Conservation (phyloP, 257 asterid genomes). For the Coffea eugenioides region DNA sequence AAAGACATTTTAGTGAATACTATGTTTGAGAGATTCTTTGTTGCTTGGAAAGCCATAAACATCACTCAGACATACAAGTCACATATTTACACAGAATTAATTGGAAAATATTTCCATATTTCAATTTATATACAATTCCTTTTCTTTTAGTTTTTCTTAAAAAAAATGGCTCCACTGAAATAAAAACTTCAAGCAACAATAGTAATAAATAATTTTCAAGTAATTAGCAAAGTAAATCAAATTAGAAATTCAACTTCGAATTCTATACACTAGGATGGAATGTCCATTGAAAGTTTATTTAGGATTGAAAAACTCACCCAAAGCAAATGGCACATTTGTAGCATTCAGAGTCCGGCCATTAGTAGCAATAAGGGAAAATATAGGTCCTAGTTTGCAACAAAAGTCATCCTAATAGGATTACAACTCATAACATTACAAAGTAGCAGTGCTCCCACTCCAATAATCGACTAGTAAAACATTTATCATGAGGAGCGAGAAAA, state of each 20-base stretch:
- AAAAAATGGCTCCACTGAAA: too few relatives aligned
- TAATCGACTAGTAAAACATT: neutral
- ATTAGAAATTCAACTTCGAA: neutral
- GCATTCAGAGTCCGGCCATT: too few relatives aligned
- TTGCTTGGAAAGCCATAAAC: neutral
- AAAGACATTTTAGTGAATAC: too few relatives aligned
- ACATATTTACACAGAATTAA: too few relatives aligned
- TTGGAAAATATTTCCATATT: too few relatives aligned
- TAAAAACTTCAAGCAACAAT: too few relatives aligned
- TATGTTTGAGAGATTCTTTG: too few relatives aligned
- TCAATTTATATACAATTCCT: too few relatives aligned
- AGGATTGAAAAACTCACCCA: neutral
- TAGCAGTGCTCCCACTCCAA: neutral
- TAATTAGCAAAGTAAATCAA: neutral
- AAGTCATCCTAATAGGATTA: neutral
- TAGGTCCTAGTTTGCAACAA: neutral
- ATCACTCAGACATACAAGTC: neutral
- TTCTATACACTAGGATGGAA: neutral
- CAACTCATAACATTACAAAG: neutral
- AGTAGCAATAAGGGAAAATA: neutral
- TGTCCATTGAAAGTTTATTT: too few relatives aligned
- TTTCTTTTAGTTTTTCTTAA: too few relatives aligned
- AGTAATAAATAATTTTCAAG: too few relatives aligned
- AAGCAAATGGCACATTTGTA: too few relatives aligned
- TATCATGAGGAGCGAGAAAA: slow-evolving; percentile 4